Evolutionary conservation across 257 asterid species (phyloP).

Genomic region (Coffea canephora): DNA sequence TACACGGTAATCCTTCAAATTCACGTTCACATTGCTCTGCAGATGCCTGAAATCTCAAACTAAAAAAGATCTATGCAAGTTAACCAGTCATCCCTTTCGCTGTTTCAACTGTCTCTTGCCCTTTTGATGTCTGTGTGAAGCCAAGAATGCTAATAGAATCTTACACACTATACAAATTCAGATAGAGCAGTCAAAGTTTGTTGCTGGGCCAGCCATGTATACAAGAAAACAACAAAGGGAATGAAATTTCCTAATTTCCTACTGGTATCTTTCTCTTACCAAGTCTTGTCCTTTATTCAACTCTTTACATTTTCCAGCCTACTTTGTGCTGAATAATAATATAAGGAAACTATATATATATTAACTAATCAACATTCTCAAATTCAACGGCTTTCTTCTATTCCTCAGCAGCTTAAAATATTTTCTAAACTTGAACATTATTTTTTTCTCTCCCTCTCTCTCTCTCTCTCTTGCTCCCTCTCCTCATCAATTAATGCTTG

Average conservation of each 20-base stretch:
- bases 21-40: constrained; percentile 2
- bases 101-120: background rate
- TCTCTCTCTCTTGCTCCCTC: background rate
- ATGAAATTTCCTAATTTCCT: constrained; percentile 20
- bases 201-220: constrained; percentile 3
- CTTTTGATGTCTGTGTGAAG: constrained; percentile 11
- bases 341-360: background rate
- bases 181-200: constrained; percentile 26
- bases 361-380: background rate
- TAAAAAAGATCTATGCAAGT: background rate
- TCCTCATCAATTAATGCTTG: background rate
- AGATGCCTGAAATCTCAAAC: background rate
- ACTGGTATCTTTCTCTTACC: background rate
- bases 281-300: constrained; percentile 18
- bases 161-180: background rate
- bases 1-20: background rate
- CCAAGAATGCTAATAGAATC: background rate
- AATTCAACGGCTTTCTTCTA: background rate
- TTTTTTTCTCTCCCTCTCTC: background rate
- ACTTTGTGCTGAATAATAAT: background rate
- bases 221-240: constrained; percentile 17
- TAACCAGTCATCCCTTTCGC: background rate
- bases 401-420: background rate
- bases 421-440: background rate
- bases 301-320: constrained; percentile 9